Evolutionary conservation across 129 eudicot genomes (phyloP).

Genomic region (Ambrosia trifida): DNA sequence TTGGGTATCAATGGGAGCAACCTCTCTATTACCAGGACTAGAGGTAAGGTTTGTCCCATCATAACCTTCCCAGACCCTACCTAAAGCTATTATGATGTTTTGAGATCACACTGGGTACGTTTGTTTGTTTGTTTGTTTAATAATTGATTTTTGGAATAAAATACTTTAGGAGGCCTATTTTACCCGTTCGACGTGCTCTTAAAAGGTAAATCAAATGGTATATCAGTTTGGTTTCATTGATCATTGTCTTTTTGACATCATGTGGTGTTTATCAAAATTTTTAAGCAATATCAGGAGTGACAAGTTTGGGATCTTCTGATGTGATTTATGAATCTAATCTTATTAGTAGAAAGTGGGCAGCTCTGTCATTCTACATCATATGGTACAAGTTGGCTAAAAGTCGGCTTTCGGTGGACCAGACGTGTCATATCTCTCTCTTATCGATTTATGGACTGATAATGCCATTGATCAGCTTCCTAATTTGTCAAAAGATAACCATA

Average conservation of each 20-base stretch:
- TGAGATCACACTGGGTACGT: too few species aligned
- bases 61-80: too few species aligned
- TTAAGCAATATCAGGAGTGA: background rate
- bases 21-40: too few species aligned
- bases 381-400: slow-evolving; percentile 22
- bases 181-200: background rate
- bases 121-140: too few species aligned
- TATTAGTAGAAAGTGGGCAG: slow-evolving; percentile 23
- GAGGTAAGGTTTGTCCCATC: too few species aligned
- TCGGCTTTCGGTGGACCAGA: slow-evolving; percentile 33
- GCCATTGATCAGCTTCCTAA: slow-evolving; percentile 20
- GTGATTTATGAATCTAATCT: slow-evolving; percentile 20
- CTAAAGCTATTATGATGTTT: too few species aligned
- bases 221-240: background rate
- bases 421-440: slow-evolving; percentile 20
- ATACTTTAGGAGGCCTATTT: background rate
- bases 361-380: slow-evolving; percentile 6
- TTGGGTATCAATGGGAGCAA: too few species aligned
- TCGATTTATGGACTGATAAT: slow-evolving; percentile 1
- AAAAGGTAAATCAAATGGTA: background rate
- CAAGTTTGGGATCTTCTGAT: slow-evolving; percentile 22
- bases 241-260: background rate
- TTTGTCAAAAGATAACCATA: slow-evolving; percentile 35
- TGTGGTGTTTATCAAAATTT: background rate
- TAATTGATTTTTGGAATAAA: background rate